Evolutionary conservation across 352 stramenopile species (phyloP).

Genomic region (Phytopythium cucurbitacearum): DNA sequence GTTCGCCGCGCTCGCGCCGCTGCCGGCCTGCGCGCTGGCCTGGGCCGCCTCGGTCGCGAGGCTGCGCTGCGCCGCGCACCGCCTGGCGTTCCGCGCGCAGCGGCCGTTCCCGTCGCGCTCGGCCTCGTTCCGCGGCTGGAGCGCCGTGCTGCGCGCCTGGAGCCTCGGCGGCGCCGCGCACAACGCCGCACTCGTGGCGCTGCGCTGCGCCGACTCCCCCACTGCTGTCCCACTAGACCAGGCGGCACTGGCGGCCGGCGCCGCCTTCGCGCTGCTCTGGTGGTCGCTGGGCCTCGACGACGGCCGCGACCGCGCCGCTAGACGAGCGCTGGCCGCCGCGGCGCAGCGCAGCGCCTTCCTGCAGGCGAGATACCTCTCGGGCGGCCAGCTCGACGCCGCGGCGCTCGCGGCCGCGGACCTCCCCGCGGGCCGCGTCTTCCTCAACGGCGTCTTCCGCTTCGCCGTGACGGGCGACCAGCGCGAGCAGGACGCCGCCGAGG

Average conservation of each 20-base stretch:
- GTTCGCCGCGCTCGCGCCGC: conserved; percentile 51
- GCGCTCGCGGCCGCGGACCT: conserved; percentile 18
- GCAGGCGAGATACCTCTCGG: conserved; percentile 57
- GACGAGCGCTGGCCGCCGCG: conserved; percentile 19
- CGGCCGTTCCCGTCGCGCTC: conserved; percentile 48
- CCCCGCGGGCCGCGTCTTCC: conserved; percentile 49
- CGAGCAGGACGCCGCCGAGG: conserved; percentile 66
- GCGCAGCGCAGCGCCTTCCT: conserved; percentile 29
- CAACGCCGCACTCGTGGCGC: conserved; percentile 33
- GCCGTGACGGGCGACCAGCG: conserved; percentile 62
- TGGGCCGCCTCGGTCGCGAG: conserved; percentile 54
- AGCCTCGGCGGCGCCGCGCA: conserved; percentile 44
- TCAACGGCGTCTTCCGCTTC: conserved; percentile 68
- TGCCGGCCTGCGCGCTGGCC: conserved; percentile 28
- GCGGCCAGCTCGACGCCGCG: conserved; percentile 15
- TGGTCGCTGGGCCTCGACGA: conserved; percentile 25
- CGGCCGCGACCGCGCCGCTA: conserved; percentile 25
- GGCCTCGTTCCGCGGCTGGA: conserved; percentile 59
- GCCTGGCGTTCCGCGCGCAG: conserved; percentile 55
- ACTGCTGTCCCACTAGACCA: no score
- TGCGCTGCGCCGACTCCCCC: neutral
- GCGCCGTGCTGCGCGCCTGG: conserved; percentile 48
- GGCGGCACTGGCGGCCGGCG: conserved; percentile 24
- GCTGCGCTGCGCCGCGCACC: conserved; percentile 60
- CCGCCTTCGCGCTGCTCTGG: conserved; percentile 28